A percentile compares a stretch with the other conserved stretches of the same genome.
Conservation (phyloP, 2,329 filamentous ascomycete species). For the Aspergillus jensenii region DNA sequence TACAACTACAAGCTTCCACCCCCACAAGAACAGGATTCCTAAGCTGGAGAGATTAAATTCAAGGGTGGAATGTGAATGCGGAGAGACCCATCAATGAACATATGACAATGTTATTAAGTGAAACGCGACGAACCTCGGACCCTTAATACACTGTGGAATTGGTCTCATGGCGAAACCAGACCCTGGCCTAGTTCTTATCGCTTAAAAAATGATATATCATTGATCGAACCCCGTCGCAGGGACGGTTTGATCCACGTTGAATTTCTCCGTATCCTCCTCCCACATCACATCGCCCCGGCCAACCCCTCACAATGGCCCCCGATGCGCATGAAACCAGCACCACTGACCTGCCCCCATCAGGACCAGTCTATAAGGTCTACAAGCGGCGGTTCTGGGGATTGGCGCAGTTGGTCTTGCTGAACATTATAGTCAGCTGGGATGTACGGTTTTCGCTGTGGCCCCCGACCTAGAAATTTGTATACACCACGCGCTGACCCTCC, state of each 20-base stretch:
- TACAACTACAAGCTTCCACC: background rate
- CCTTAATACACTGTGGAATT: background rate
- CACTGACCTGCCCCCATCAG: constrained; percentile 17
- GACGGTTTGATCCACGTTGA: background rate
- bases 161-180: background rate
- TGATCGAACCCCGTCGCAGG: background rate
- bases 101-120: background rate
- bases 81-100: constrained; percentile 2
- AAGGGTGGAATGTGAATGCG: constrained; percentile 1
- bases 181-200: constrained; percentile 1
- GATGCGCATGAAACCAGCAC: constrained; percentile 4
- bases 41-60: background rate
- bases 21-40: background rate
- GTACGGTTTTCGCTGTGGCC: constrained; percentile 53
- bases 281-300: background rate
- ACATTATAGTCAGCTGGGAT: constrained; percentile 94
- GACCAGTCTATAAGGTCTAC: constrained; percentile 60
- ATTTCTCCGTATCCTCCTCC: background rate
- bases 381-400: constrained; percentile 89
- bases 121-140: constrained; percentile 2
- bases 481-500: background rate
- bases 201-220: background rate
- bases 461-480: background rate
- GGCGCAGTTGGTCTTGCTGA: constrained; percentile 78
- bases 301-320: constrained; percentile 8